Base-by-base conservation (phyloP, 164 flowering plant species). In the Platanus orientalis region DNA sequence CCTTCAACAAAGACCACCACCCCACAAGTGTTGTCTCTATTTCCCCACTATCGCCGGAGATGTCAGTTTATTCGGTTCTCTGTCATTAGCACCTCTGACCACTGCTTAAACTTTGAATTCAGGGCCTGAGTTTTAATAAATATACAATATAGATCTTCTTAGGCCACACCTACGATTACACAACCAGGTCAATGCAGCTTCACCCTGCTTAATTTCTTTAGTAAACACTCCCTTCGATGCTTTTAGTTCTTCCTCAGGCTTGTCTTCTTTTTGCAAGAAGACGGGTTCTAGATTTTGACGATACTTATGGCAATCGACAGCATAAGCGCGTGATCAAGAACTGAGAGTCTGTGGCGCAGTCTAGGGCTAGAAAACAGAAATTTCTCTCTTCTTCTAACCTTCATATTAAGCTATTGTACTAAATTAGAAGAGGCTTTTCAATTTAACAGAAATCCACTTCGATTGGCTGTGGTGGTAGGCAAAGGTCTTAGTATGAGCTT, bases 291-390 rank as follows among this genome's bases (percentile, higher is more conserved):
- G 80, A 71, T 19, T 20, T 47, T 29, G 69, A 64, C 17, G 76
- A 65, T 10, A 30, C 49, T 34, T 27, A 57, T 24, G 59, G 69
- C 10, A 83, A 83, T 64, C 79, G 76, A 17, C 54, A 82, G 29
- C 75, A 75, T 29, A 83, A 81, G 64, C 82, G 89, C n/a, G 73
- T 83, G 84, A 80, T 84, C 71, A 87, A 84, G 80, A 83, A 83
- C 65, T 62, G 93, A 61, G 93, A 87, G 52, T 84, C 93, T 4
- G 92, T 89, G 50, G 81, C 84, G n/a, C 76, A 89, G 3, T 87
- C 92, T 21, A 74, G 92, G 63, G 87, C 93, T 26, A 72, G 86
- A 64, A 81, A 79, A 72, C 90, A 87, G 88, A 90, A 57, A 69
- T 65, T 26, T 69, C 49, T 67, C 32, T 65, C 45, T 20, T 49